These are phyloP conservation scores for Trametes elegans DNA, from an alignment of 768 basidiomycete species.

Conservation along the genomic window DNA sequence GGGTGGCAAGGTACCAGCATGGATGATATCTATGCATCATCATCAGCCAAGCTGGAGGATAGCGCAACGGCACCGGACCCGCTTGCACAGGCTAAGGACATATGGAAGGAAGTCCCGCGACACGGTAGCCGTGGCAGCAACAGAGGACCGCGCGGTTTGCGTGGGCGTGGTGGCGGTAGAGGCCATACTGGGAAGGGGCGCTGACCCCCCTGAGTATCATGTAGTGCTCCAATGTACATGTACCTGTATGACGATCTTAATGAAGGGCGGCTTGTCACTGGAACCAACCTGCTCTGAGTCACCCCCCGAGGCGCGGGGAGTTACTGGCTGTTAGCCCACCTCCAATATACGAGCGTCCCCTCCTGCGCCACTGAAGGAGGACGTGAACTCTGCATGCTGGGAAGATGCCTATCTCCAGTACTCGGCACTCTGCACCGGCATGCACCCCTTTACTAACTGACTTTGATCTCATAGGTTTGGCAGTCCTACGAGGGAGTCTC, in stretches of 20 bases:
- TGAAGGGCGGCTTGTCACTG: too few species aligned
- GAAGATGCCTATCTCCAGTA: too few species aligned
- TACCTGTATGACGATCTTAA: too few species aligned
- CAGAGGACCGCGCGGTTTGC: background rate
- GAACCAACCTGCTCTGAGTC: too few species aligned
- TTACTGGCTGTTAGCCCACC: too few species aligned
- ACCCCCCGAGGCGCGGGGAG: too few species aligned
- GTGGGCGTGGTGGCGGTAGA: background rate
- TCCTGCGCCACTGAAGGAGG: too few species aligned
- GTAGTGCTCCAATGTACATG: background rate
- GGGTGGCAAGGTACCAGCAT: background rate
- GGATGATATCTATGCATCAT: background rate
- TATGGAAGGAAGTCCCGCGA: background rate
- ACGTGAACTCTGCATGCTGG: too few species aligned
- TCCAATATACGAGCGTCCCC: too few species aligned
- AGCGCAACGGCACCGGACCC: background rate
- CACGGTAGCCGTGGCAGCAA: background rate
- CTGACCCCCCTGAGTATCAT: too few species aligned
- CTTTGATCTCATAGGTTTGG: constrained; percentile 2
- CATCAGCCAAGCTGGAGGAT: background rate
- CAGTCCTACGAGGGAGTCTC: background rate
- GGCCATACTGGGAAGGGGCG: background rate
- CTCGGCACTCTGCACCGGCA: background rate
- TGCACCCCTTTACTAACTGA: background rate
- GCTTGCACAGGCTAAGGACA: background rate